phyloP scores from a whole-genome alignment of 345 rosid species.

The Diplotaxis tenuifolia region DNA sequence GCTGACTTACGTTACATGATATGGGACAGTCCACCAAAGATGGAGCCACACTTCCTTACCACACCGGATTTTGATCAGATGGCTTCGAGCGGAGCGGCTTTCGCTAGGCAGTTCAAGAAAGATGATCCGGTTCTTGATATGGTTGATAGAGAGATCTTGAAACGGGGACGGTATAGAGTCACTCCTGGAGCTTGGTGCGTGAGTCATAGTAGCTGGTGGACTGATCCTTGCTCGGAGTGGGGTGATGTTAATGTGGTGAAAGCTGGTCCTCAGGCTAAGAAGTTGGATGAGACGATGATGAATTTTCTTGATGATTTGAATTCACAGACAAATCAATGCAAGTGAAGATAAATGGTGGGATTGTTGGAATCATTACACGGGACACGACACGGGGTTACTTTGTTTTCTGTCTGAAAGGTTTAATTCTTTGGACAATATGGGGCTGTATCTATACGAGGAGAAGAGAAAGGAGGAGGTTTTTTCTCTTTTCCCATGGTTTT shows the following conservation, averaged over 20 bases:
- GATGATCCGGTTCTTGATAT: slow-evolving; percentile 71
- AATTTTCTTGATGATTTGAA: slow-evolving; percentile 73
- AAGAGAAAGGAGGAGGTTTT: not conserved
- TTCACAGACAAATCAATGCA: slow-evolving; percentile 76
- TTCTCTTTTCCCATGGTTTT: slow-evolving; percentile 22
- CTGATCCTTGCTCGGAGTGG: slow-evolving; percentile 95
- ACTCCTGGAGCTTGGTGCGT: slow-evolving; percentile 95
- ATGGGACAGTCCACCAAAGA: slow-evolving; percentile 97
- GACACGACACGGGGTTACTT: slow-evolving; percentile 20
- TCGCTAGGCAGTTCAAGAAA: slow-evolving; percentile 71
- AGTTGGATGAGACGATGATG: slow-evolving; percentile 58
- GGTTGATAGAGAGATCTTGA: slow-evolving; percentile 70
- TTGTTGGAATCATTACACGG: not conserved
- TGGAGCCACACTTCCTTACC: slow-evolving; percentile 80
- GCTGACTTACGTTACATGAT: slow-evolving; percentile 81
- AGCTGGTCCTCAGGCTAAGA: slow-evolving; percentile 80
- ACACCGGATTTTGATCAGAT: slow-evolving; percentile 59
- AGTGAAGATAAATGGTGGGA: slow-evolving; percentile 52
- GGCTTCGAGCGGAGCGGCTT: slow-evolving; percentile 86
- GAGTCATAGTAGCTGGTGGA: slow-evolving; percentile 70
- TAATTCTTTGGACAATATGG: slow-evolving; percentile 38
- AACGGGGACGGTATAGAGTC: slow-evolving; percentile 56
- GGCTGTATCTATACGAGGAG: slow-evolving; percentile 27
- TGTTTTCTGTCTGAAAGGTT: slow-evolving; percentile 42
- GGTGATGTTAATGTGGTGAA: slow-evolving; percentile 77